A percentile compares a stretch with the other conserved stretches of the same genome.
Evolutionary conservation across 768 basidiomycete species (phyloP).

Genomic region (Hericium erinaceus): DNA sequence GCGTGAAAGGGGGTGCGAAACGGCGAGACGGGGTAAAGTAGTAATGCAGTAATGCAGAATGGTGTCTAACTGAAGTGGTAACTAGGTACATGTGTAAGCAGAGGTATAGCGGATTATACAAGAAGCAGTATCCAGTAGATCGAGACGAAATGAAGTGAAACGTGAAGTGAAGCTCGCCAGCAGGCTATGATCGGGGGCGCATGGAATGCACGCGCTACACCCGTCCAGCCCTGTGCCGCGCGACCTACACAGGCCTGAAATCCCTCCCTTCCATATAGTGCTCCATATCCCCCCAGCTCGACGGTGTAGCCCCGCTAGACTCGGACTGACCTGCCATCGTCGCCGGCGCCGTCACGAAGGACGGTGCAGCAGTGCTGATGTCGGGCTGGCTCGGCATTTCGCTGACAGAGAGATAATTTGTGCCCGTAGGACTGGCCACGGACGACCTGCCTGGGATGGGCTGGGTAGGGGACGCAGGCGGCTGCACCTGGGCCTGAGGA

Average conservation of each 20-base stretch:
- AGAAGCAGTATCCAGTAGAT: not conserved
- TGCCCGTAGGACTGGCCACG: constrained; percentile 19
- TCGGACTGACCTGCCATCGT: constrained; percentile 47
- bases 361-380: constrained; percentile 60
- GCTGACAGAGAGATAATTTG: constrained; percentile 7
- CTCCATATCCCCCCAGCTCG: constrained; percentile 38
- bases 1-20: constrained; percentile 13
- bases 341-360: constrained; percentile 58
- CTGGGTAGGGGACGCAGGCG: constrained; percentile 1
- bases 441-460: constrained; percentile 8
- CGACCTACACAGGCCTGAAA: not conserved
- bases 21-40: not conserved
- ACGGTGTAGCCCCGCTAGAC: constrained; percentile 35
- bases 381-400: constrained; percentile 37
- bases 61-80: constrained; percentile 4
- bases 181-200: not conserved
- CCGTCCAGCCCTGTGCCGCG: not conserved
- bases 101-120: not conserved
- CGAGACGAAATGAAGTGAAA: not conserved
- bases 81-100: constrained; percentile 2
- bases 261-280: constrained; percentile 19
- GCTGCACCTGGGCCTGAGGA: constrained; percentile 3
- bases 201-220: not conserved
- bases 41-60: not conserved
- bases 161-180: not conserved